Base-by-base conservation (phyloP, 345 rosid species). In the Trapa bicornis region DNA sequence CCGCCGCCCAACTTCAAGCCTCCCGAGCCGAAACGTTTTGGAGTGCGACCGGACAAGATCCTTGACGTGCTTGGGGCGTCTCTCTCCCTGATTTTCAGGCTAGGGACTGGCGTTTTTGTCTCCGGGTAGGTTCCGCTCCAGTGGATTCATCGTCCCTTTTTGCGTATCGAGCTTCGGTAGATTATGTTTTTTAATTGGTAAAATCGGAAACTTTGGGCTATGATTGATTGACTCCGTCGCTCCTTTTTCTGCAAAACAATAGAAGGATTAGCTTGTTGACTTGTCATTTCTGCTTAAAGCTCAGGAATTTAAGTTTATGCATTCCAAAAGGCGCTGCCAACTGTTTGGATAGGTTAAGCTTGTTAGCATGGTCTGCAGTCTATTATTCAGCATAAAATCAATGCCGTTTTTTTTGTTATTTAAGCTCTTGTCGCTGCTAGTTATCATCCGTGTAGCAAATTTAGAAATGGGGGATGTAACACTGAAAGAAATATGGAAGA, bases 51-150 rank as follows among this genome's bases (percentile, higher is more conserved):
- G 0, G 96, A 86, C 62, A 85, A 88, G 79, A 60, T 60, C 39
- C 71, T 68, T 50, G 96, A 93, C 70, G 68, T 93, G 41, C 3
- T 82, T 50, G 92, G 91, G 66, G 92, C 98, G 16, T 64, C 96
- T 22, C 77, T 90, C 43, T 79, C 92, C 39, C 72, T 93, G 72
- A 10, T 87, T 70, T 87, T 93, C 68, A 83, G 97, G 37, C 76
- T 83, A 37, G 98, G 89, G 14, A 87, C 97, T 58, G 97, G 96
- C 7, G 82, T 81, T 75, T 88, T 90, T 70, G 87, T 77, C 79
- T 80, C 87, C 62, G 97, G 97, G 97, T 90, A 80, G 32, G 62
- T 13, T 3, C 10, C 33, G 17, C 11, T n/a, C 33, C 32, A 9
- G 32, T 4, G 6, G 56, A 48, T 29, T 63, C 37, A 39, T 48